phyloP scores from a whole-genome alignment of 2,329 filamentous ascomycete genomes.

The Aspergillus transmontanensis region DNA sequence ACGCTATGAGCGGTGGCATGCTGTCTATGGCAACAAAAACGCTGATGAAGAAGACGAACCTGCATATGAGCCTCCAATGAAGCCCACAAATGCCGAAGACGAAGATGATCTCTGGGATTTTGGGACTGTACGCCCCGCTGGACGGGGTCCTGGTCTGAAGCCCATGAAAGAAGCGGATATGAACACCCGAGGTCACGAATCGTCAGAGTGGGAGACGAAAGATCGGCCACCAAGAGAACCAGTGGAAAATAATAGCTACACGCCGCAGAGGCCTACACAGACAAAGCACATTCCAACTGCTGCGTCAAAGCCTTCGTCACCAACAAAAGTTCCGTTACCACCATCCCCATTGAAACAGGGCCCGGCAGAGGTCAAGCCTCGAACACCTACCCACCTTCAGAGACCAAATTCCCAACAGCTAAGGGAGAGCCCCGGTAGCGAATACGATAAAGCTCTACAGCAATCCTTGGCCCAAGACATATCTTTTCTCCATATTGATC shows the following conservation, averaged over 20 bases:
- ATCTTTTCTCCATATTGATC: constrained; percentile 41
- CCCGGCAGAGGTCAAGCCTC: constrained; percentile 54
- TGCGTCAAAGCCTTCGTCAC: constrained; percentile 48
- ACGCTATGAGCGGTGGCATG: constrained; percentile 82
- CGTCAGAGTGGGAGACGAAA: constrained; percentile 35
- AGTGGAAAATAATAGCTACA: constrained; percentile 42
- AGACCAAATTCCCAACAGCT: constrained; percentile 38
- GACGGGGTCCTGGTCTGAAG: constrained; percentile 65
- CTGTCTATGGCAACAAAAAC: constrained; percentile 71
- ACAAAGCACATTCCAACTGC: constrained; percentile 45
- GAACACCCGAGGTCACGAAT: constrained; percentile 66
- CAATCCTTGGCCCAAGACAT: constrained; percentile 45
- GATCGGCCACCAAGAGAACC: constrained; percentile 30
- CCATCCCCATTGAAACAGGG: constrained; percentile 58
- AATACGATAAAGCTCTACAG: constrained; percentile 46
- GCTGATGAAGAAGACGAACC: constrained; percentile 65
- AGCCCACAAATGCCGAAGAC: constrained; percentile 54
- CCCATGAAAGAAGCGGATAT: constrained; percentile 79
- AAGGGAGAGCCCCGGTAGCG: constrained; percentile 41
- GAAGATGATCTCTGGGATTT: constrained; percentile 94
- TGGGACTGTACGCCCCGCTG: constrained; percentile 85
- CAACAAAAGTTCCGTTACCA: constrained; percentile 63
- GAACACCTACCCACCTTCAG: constrained; percentile 50
- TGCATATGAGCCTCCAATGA: constrained; percentile 41
- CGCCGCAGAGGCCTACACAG: constrained; percentile 61